phyloP scores from a whole-genome alignment of 768 basidiomycete genomes.

The Agrocybe praecox region DNA sequence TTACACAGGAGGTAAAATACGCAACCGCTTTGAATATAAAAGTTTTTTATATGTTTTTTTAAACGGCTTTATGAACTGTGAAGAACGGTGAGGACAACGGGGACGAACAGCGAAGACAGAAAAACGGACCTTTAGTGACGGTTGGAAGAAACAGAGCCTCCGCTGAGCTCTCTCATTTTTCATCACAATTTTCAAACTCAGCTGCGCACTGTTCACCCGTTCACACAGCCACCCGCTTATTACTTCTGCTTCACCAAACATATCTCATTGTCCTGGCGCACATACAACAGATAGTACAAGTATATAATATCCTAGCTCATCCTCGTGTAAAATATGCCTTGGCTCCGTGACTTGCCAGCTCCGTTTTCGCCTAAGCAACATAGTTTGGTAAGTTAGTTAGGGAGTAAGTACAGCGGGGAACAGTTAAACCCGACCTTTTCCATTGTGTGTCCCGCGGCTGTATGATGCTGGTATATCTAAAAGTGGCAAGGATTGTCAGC shows the following conservation, averaged over 20 bases:
- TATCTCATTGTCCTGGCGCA: conserved; percentile 3
- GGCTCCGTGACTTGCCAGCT: conserved; percentile 82
- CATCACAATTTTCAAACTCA: conserved; percentile 45
- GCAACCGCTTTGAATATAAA: conserved; percentile 70
- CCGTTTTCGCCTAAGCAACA: conserved; percentile 69
- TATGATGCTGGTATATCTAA: conserved; percentile 48
- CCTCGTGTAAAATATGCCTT: conserved; percentile 88
- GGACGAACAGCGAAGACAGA: not conserved
- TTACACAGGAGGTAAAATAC: conserved; percentile 64
- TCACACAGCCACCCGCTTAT: conserved; percentile 24
- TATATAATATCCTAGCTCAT: conserved; percentile 32
- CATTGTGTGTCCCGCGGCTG: conserved; percentile 83
- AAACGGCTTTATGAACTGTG: conserved; percentile 61
- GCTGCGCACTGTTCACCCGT: conserved; percentile 39
- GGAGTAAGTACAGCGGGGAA: not conserved
- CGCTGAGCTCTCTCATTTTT: conserved; percentile 29
- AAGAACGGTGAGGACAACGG: conserved; percentile 20
- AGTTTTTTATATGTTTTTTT: conserved; percentile 72
- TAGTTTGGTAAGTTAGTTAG: conserved; percentile 1
- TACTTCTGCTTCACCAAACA: not conserved
- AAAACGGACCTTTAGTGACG: conserved; percentile 56
- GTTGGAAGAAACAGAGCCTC: conserved; percentile 46
- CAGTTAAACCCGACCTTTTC: conserved; percentile 61
- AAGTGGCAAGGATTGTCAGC: not conserved
- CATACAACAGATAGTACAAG: not conserved